Percentiles rank a stretch among this genome's conserved stretches.
Evolutionary conservation across 2,329 filamentous ascomycete genomes (phyloP).

Genomic region (Metarhizium album): DNA sequence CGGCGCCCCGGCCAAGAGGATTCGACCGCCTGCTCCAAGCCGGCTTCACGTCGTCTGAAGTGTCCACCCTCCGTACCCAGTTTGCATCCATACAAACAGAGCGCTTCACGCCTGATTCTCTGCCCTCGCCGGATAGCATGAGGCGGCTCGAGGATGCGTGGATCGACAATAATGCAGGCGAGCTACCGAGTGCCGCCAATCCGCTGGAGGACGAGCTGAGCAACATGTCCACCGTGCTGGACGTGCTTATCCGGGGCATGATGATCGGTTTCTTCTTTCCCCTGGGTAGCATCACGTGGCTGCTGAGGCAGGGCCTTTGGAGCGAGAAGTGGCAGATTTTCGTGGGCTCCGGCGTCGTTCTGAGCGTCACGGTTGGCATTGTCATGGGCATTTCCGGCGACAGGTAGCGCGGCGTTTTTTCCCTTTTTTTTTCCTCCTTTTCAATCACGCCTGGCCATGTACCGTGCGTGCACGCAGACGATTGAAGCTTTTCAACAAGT

Average conservation of each 20-base stretch:
- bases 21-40: conserved; percentile 78
- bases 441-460: no score
- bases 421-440: no score
- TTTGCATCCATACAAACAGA: conserved; percentile 77
- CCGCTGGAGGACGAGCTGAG: conserved; percentile 36
- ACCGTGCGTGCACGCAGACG: no score
- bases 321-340: conserved; percentile 75
- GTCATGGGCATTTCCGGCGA: conserved; percentile 39
- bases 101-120: conserved; percentile 76
- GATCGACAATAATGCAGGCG: conserved; percentile 60
- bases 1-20: conserved; percentile 43
- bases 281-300: conserved; percentile 73
- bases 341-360: conserved; percentile 70
- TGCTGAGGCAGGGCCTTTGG: conserved; percentile 79
- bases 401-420: conserved; percentile 2
- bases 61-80: conserved; percentile 75
- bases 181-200: conserved; percentile 26
- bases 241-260: conserved; percentile 81
- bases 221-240: conserved; percentile 48
- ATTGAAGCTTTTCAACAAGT: no score
- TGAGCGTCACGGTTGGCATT: conserved; percentile 69
- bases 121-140: conserved; percentile 69
- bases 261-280: conserved; percentile 94
- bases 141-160: conserved; percentile 77
- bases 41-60: conserved; percentile 74